phyloP scores from a whole-genome alignment of 225 moss, liverwort and hornwort genomes.

The Polytrichum formosum region DNA sequence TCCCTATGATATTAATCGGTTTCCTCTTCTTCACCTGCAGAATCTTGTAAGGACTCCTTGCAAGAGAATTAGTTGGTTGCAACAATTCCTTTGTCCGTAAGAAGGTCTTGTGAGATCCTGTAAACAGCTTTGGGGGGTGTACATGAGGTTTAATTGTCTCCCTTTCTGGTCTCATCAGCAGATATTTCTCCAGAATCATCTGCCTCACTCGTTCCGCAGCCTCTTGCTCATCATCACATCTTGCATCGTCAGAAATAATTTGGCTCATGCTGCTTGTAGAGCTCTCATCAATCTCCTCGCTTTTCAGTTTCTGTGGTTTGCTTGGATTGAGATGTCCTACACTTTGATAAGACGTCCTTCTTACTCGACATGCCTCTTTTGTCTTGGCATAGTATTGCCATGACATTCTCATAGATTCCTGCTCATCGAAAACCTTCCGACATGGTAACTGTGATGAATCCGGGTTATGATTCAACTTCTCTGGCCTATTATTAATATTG shows the following conservation, averaged over 20 bases:
- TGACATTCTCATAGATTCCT: constrained; percentile 43
- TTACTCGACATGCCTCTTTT: constrained; percentile 20
- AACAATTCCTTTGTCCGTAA: constrained; percentile 4
- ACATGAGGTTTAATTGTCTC: not conserved
- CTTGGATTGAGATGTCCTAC: too few species aligned
- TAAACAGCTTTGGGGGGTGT: too few species aligned
- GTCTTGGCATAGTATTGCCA: constrained; percentile 30
- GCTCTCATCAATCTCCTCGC: too few species aligned
- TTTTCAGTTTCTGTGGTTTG: too few species aligned
- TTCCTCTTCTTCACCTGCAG: constrained; percentile 6
- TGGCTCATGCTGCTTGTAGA: too few species aligned
- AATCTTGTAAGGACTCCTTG: constrained; percentile 3
- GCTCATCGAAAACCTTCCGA: constrained; percentile 33
- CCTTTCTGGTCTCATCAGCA: constrained; percentile 31
- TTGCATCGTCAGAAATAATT: not conserved
- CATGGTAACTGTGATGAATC: constrained; percentile 2
- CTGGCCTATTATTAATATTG: too few species aligned
- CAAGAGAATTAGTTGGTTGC: constrained; percentile 15
- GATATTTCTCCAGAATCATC: constrained; percentile 47
- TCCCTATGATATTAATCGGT: not conserved
- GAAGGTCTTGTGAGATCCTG: too few species aligned
- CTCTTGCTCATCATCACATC: constrained; percentile 11
- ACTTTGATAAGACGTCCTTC: not conserved
- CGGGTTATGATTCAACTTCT: too few species aligned
- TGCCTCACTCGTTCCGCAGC: constrained; percentile 13